Base-by-base conservation (phyloP, 345 rosid genomes). In the Pistacia integerrima region DNA sequence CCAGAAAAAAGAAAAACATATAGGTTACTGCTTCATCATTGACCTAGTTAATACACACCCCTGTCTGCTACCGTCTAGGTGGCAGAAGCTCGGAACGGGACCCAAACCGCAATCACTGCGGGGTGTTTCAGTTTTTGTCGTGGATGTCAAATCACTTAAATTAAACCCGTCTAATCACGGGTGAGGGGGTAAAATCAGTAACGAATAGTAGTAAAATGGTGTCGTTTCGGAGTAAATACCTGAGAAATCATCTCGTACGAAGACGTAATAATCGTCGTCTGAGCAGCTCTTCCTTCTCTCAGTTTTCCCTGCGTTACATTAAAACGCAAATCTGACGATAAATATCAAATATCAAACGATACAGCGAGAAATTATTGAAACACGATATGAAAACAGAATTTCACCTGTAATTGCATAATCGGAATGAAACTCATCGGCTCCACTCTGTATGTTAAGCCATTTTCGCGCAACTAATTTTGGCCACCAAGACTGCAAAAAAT, bases 391-490 rank as follows among this genome's bases (percentile, higher is more conserved):
- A 41, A 16, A 61, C 22, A 74, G 70, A 77, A 33, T 4, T 68
- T 77, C 28, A 94, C 98, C 93, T 83, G 62, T 79, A 41, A 81
- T 67, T 35, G 86, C 61, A 72, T 84, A 92, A 81, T 94, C 98
- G 3, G 97, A 89, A 64, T 89, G 87, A 77, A 88, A 94, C 81
- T 91, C 97, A 28, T 84, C 90, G 30, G 85, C 88, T 78, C 88
- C 82, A 64, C 90, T 86, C 52, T 84, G 89, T 81, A 92, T 82
- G 78, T 94, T 92, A 30, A 94, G 86, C 97, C 98, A 94, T 85
- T 93, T 94, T 63, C 86, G 85, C 38, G 76, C 98, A 56, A 92
- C 87, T 62, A 77, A 74, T 82, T 81, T 89, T 3, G 97, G 94
- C 98, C 98, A 92, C 57, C 93, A 89, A 54, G 89, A 52, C 98